Evolutionary conservation across 805 yeast species (phyloP).

Genomic region (Saturnispora saitoi): DNA sequence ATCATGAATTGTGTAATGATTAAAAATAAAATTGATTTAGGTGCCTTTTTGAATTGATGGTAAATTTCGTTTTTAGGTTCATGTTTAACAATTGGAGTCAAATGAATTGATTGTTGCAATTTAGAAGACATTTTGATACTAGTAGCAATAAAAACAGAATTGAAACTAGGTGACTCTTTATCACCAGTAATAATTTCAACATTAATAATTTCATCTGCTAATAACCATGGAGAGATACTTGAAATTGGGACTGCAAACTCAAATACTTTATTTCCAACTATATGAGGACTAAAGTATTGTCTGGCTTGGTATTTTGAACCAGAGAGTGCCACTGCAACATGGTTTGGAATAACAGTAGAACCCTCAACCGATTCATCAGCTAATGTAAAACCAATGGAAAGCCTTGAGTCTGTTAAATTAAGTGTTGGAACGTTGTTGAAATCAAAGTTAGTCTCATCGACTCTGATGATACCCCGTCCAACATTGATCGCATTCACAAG

Average conservation of each 20-base stretch:
- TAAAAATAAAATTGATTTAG: slow-evolving; percentile 40
- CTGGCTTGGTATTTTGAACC: slow-evolving; percentile 11
- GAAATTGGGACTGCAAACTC: slow-evolving; percentile 13
- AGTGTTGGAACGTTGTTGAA: slow-evolving; percentile 8
- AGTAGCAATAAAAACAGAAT: slow-evolving; percentile 15
- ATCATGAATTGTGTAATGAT: slow-evolving; percentile 46
- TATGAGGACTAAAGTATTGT: slow-evolving; percentile 19
- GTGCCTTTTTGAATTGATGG: slow-evolving; percentile 52
- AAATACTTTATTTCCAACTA: slow-evolving; percentile 9
- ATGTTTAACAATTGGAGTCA: slow-evolving; percentile 28
- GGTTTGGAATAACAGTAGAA: slow-evolving; percentile 16
- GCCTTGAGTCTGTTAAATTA: slow-evolving; percentile 13
- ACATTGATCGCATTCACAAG: slow-evolving; percentile 8
- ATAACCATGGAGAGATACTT: slow-evolving; percentile 20
- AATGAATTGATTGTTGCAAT: slow-evolving; percentile 8
- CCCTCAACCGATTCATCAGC: slow-evolving; percentile 5
- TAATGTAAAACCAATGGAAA: slow-evolving; percentile 17
- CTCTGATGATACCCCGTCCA: slow-evolving; percentile 12
- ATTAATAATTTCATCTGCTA: slow-evolving; percentile 14
- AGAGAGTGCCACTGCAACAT: slow-evolving; percentile 21
- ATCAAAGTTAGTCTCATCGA: slow-evolving; percentile 14
- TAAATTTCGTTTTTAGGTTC: slow-evolving; percentile 52
- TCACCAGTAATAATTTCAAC: slow-evolving; percentile 26
- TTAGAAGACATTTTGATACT: slow-evolving; percentile 15
- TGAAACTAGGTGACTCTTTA: slow-evolving; percentile 11